These are phyloP conservation scores for Paspalum notatum DNA, from an alignment of 176 grass and related monocot species.

Conservation along the genomic window DNA sequence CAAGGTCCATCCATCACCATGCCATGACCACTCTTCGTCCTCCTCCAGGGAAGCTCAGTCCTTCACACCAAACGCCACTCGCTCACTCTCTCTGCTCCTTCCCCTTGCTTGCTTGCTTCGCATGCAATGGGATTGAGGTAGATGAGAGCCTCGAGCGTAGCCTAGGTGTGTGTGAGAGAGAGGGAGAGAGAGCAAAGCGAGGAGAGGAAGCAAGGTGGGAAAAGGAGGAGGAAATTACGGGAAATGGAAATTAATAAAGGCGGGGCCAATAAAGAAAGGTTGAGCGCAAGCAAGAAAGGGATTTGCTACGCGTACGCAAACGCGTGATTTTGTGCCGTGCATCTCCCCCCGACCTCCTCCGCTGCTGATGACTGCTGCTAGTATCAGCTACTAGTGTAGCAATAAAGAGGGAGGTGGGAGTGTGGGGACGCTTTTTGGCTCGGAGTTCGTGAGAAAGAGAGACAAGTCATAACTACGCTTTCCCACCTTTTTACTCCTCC, in stretches of 20 bases:
- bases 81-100: conserved; percentile 2
- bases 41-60: background rate
- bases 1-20: conserved; percentile 3
- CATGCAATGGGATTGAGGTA: conserved; percentile 39
- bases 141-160: background rate
- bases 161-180: background rate
- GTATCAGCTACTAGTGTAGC: conserved; percentile 30
- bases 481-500: conserved; percentile 33
- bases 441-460: conserved; percentile 43
- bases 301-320: conserved; percentile 51
- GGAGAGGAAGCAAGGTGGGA: conserved; percentile 23
- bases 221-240: conserved; percentile 44
- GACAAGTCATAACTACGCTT: conserved; percentile 42
- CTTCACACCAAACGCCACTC: conserved; percentile 43
- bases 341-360: no score
- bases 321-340: no score
- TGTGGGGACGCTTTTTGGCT: conserved; percentile 40
- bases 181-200: background rate
- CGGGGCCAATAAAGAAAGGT: conserved; percentile 37
- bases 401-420: conserved; percentile 26
- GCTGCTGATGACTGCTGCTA: background rate
- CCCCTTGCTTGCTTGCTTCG: conserved; percentile 32
- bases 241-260: conserved; percentile 53
- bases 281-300: conserved; percentile 2
- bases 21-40: conserved; percentile 10